These are phyloP conservation scores for Neurospora discreta DNA, from an alignment of 495 filamentous ascomycete genomes.

Conservation along the genomic window DNA sequence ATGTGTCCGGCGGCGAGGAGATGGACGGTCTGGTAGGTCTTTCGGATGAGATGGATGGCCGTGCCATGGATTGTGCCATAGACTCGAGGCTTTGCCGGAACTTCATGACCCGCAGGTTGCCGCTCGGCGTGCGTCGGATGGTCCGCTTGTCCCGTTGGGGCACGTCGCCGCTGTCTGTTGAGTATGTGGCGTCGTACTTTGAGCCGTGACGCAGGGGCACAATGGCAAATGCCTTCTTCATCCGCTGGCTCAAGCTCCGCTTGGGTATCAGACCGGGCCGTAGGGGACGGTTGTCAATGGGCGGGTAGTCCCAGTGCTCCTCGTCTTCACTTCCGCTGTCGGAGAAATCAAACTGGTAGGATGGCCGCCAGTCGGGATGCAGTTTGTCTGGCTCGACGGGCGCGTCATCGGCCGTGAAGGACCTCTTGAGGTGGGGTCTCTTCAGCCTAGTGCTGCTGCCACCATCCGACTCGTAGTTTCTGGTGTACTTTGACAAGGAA, in stretches of 20 bases:
- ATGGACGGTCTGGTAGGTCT: background rate
- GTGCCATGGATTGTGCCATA: slow-evolving; percentile 10
- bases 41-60: background rate
- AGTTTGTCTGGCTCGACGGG: slow-evolving; percentile 45
- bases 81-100: slow-evolving; percentile 30
- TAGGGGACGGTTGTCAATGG: slow-evolving; percentile 30
- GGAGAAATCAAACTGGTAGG: slow-evolving; percentile 54
- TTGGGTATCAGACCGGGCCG: slow-evolving; percentile 16
- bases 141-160: slow-evolving; percentile 31
- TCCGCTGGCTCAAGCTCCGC: slow-evolving; percentile 35
- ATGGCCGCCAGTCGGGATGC: slow-evolving; percentile 73
- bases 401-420: slow-evolving; percentile 28
- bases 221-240: slow-evolving; percentile 43
- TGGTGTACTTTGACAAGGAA: slow-evolving; percentile 25
- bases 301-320: slow-evolving; percentile 25
- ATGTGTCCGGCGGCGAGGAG: background rate
- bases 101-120: slow-evolving; percentile 39
- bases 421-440: slow-evolving; percentile 21
- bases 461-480: slow-evolving; percentile 6
- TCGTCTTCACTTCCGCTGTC: slow-evolving; percentile 39
- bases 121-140: slow-evolving; percentile 37
- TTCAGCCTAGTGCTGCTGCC: slow-evolving; percentile 25
- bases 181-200: slow-evolving; percentile 23
- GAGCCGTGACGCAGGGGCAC: slow-evolving; percentile 27
- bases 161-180: slow-evolving; percentile 21